phyloP scores from a whole-genome alignment of 352 stramenopile genomes.

The Aphanomyces astaci region DNA sequence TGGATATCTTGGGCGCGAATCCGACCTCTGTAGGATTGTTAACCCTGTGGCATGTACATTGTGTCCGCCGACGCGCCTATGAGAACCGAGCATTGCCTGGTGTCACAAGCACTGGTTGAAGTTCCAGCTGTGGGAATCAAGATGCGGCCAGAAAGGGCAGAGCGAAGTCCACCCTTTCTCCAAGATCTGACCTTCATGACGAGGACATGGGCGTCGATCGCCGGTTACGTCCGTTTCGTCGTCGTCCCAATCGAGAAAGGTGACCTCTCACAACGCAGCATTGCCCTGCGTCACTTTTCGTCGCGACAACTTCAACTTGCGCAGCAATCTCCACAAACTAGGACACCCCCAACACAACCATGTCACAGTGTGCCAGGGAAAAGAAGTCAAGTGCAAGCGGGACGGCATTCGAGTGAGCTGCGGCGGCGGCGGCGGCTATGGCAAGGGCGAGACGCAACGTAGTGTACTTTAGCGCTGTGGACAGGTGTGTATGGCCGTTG shows the following conservation, averaged over 20 bases:
- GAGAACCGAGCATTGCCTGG: background rate
- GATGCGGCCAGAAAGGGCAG: background rate
- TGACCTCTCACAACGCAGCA: background rate
- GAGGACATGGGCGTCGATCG: background rate
- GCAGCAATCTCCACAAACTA: background rate
- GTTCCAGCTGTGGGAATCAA: background rate
- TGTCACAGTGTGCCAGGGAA: no score
- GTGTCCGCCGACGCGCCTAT: no score
- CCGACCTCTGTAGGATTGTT: no score
- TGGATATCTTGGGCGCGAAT: no score
- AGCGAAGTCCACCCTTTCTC: background rate
- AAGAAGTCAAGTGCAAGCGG: no score
- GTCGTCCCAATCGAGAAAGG: background rate
- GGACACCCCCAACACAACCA: background rate
- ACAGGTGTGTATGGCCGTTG: no score
- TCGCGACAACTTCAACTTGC: slow-evolving; percentile 1
- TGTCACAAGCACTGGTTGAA: background rate
- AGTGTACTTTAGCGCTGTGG: no score
- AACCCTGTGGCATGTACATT: no score
- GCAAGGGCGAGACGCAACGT: no score
- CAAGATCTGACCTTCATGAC: background rate
- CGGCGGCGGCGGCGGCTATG: no score
- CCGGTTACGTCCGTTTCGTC: background rate
- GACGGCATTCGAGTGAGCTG: no score
- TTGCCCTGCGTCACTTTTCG: background rate